These are phyloP conservation scores for Trypanosoma theileri DNA, from an alignment of 208 protist genomes.

Conservation along the genomic window DNA sequence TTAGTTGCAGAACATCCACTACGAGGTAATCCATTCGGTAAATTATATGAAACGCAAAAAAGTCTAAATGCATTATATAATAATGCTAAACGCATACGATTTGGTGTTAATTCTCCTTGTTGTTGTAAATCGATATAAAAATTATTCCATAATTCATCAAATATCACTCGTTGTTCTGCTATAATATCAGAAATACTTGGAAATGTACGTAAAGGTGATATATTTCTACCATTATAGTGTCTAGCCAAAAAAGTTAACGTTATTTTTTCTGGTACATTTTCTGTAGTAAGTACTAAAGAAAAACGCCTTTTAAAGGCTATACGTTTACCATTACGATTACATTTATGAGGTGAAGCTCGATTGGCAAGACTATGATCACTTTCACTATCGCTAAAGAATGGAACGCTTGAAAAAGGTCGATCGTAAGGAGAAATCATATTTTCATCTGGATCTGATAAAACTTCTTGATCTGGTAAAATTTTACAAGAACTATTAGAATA, in stretches of 20 bases:
- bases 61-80: conserved; percentile 83
- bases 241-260: conserved; percentile 63
- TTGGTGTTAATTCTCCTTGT: conserved; percentile 75
- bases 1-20: conserved; percentile 66
- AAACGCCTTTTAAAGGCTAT: conserved; percentile 75
- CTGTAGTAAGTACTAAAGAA: conserved; percentile 39
- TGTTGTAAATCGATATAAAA: conserved; percentile 74
- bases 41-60: conserved; percentile 61
- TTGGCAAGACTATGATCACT: conserved; percentile 10
- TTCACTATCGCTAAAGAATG: conserved; percentile 25
- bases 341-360: not conserved
- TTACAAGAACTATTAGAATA: conserved; percentile 17
- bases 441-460: conserved; percentile 10
- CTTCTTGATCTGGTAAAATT: conserved; percentile 23
- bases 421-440: conserved; percentile 3
- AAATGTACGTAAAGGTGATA: conserved; percentile 31
- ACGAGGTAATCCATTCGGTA: conserved; percentile 67
- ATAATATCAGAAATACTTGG: conserved; percentile 48
- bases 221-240: conserved; percentile 31
- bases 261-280: conserved; percentile 53
- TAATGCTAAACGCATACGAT: conserved; percentile 70
- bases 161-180: conserved; percentile 32
- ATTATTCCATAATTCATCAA: conserved; percentile 70
- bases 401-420: not conserved
- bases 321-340: conserved; percentile 7